A percentile compares a stretch with the other conserved stretches of the same genome.
Conservation (phyloP, 192 early-diverging fungal species). For the Backusella liffmaniae region DNA sequence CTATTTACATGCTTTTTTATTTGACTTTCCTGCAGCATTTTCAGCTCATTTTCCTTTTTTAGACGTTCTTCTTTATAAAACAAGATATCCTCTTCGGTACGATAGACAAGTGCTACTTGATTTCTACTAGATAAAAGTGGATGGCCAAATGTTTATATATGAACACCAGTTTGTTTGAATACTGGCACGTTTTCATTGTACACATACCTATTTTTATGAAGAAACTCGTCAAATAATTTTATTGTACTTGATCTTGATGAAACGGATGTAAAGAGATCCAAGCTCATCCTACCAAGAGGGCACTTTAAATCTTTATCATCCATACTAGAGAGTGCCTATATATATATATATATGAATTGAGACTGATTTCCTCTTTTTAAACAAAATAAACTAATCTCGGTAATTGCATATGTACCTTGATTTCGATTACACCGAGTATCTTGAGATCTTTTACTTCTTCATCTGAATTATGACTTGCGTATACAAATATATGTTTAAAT, state of each 20-base stretch:
- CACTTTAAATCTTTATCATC: background rate
- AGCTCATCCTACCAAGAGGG: constrained; percentile 1
- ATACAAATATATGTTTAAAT: constrained; percentile 2
- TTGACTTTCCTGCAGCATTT: background rate
- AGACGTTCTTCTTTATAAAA: background rate
- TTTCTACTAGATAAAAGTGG: background rate
- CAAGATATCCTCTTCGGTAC: background rate
- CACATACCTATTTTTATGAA: background rate
- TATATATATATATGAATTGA: background rate
- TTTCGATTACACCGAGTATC: constrained; percentile 2
- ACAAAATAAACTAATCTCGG: background rate
- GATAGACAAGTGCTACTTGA: background rate
- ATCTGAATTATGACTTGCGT: background rate
- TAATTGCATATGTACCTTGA: background rate
- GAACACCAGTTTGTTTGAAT: background rate
- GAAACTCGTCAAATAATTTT: background rate
- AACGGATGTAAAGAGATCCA: background rate
- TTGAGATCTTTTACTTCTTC: background rate
- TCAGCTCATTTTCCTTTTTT: background rate
- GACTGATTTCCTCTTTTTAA: background rate
- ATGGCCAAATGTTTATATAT: background rate
- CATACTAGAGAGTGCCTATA: background rate
- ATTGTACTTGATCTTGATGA: background rate
- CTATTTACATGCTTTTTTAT: constrained; percentile 5
- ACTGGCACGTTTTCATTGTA: too few species aligned